Conservation (phyloP, 1,284 basidiomycete genomes). For the Athelia sp. region DNA sequence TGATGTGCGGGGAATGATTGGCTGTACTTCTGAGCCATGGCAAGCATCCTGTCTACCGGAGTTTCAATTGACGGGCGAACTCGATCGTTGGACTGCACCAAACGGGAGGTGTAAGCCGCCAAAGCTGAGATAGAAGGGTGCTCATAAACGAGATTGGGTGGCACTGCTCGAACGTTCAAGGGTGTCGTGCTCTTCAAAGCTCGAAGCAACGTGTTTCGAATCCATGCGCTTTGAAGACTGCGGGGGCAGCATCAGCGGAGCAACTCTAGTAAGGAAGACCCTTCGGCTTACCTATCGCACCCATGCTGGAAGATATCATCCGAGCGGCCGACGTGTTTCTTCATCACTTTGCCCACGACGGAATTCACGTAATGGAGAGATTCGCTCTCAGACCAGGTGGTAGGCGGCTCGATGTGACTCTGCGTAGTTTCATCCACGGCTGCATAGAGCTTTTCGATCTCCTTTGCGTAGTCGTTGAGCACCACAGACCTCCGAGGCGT, state of each 20-base stretch:
- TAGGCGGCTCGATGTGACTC: slow-evolving; percentile 18
- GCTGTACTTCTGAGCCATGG: slow-evolving; percentile 27
- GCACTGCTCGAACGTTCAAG: slow-evolving; percentile 16
- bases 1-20: slow-evolving; percentile 19
- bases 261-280: neutral
- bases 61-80: neutral
- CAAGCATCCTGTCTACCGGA: slow-evolving; percentile 18
- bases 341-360: slow-evolving; percentile 21
- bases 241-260: neutral
- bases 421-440: slow-evolving; percentile 19
- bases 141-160: slow-evolving; percentile 29
- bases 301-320: slow-evolving; percentile 35
- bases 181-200: slow-evolving; percentile 24
- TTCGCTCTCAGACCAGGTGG: slow-evolving; percentile 17
- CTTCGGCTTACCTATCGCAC: slow-evolving; percentile 28
- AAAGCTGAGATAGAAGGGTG: slow-evolving; percentile 26
- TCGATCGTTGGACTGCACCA: neutral
- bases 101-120: slow-evolving; percentile 16
- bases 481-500: slow-evolving; percentile 22
- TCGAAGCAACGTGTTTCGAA: slow-evolving; percentile 31
- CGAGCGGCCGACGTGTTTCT: slow-evolving; percentile 17
- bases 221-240: slow-evolving; percentile 35
- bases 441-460: slow-evolving; percentile 25
- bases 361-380: slow-evolving; percentile 19
- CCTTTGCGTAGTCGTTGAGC: slow-evolving; percentile 21